Percentiles rank a stretch among this genome's conserved stretches.
Evolutionary conservation across 202 grass and related monocot species (phyloP).

Genomic region (Brachypodium distachyon): DNA sequence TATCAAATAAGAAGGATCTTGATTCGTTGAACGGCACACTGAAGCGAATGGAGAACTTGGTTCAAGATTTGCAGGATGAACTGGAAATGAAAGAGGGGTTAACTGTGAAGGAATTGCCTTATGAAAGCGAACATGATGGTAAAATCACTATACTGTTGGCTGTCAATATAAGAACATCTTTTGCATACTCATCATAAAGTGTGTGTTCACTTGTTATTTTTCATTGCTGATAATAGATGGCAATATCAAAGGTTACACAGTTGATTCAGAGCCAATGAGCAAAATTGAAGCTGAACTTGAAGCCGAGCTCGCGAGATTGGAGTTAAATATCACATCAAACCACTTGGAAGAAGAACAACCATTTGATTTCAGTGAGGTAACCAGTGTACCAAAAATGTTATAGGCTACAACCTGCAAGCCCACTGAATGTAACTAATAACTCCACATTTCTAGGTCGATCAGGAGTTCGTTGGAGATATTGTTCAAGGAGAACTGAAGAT

Average conservation of each 20-base stretch:
- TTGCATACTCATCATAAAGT: neutral
- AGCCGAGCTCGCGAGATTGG: constrained; percentile 72
- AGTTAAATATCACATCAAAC: constrained; percentile 59
- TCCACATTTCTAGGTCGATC: constrained; percentile 38
- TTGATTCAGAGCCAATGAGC: constrained; percentile 59
- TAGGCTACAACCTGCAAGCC: neutral
- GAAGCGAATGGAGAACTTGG: constrained; percentile 70
- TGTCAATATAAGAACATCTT: neutral
- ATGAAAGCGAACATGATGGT: constrained; percentile 45
- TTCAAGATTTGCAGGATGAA: constrained; percentile 97
- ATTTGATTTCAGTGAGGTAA: constrained; percentile 58
- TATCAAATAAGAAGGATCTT: constrained; percentile 71
- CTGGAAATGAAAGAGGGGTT: constrained; percentile 86
- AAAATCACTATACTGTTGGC: neutral
- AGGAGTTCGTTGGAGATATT: constrained; percentile 59
- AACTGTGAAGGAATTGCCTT: constrained; percentile 64
- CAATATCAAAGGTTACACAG: constrained; percentile 2
- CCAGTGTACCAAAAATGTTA: constrained; percentile 2
- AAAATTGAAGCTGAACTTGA: constrained; percentile 95
- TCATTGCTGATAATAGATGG: constrained; percentile 22
- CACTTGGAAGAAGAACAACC: constrained; percentile 42
- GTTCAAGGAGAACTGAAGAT: constrained; percentile 70
- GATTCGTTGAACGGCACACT: constrained; percentile 54
- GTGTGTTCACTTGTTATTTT: neutral
- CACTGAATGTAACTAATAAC: constrained; percentile 13